Conservation (phyloP, 1,139 yeast genomes). For the Saccharomycopsis hybrid region DNA sequence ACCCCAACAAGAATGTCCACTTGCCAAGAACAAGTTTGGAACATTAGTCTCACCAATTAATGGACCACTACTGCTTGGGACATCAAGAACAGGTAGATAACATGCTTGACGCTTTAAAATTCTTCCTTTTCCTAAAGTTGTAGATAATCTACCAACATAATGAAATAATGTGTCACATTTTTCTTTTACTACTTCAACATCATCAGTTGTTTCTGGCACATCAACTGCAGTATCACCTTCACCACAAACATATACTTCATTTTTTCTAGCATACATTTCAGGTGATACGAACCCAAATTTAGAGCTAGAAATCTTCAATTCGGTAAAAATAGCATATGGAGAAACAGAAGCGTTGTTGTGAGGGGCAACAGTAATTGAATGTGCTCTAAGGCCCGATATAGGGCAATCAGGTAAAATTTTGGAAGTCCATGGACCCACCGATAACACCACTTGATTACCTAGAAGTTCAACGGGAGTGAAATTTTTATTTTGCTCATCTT, state of each 20-base stretch:
- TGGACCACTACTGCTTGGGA: slow-evolving; percentile 90
- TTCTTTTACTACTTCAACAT: slow-evolving; percentile 79
- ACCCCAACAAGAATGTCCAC: slow-evolving; percentile 99
- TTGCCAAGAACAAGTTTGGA: slow-evolving; percentile 67
- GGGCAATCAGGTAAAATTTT: slow-evolving; percentile 87
- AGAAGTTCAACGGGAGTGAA: slow-evolving; percentile 35
- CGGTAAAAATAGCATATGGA: slow-evolving; percentile 93
- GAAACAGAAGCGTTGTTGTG: slow-evolving; percentile 62
- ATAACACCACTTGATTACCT: slow-evolving; percentile 74
- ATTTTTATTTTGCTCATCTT: slow-evolving; percentile 30
- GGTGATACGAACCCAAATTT: slow-evolving; percentile 75
- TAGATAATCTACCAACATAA: slow-evolving; percentile 74
- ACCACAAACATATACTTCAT: slow-evolving; percentile 96
- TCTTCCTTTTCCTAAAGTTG: slow-evolving; percentile 66
- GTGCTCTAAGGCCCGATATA: slow-evolving; percentile 86
- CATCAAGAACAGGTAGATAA: slow-evolving; percentile 88
- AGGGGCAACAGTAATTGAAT: slow-evolving; percentile 88
- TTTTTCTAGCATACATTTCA: slow-evolving; percentile 90
- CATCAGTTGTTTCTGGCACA: slow-evolving; percentile 90
- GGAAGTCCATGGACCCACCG: slow-evolving; percentile 97
- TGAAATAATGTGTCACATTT: slow-evolving; percentile 84
- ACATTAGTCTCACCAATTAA: slow-evolving; percentile 90
- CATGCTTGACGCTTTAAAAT: slow-evolving; percentile 88
- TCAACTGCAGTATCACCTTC: slow-evolving; percentile 91
- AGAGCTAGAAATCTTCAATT: slow-evolving; percentile 50